Base-by-base conservation (phyloP, 345 rosid genomes). In the Dimocarpus longan region DNA sequence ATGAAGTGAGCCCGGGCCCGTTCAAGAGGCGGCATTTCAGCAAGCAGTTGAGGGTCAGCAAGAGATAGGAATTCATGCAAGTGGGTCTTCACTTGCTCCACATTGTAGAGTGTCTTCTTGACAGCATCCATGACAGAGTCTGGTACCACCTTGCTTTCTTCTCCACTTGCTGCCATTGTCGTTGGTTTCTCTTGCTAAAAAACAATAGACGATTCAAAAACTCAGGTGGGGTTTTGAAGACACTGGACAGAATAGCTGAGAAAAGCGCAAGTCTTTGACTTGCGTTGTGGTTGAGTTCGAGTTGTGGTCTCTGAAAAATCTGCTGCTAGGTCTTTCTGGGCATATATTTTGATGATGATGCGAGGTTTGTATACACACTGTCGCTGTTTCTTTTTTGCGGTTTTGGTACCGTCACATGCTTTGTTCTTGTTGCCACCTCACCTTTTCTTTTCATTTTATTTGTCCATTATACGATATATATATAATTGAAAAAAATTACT, bases 91-190 rank as follows among this genome's bases (percentile, higher is more conserved):
- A 91, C 80, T 73, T 84, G 86, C 71, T 89, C 81, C 57, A 90
- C 76, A 76, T 84, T 60, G 7, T 76, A 81, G 32, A 88, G 75
- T 37, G 93, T 91, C 46, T 83, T 73, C 66, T 82, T 89, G 84
- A 91, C 98, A 0, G 99, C 81, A 52, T 91, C 90, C 84, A 88
- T 81, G 60, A 86, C 95, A 4, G 91, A 82, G 73, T 88, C 90
- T 50, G 97, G 98, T 50, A 94, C 83, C 9, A 81, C 77, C 64
- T 81, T 83, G 82, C 78, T 87, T 37, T 82, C 81, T 65, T 73
- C 75, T 52, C 76, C 84, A 5, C 76, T 81, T 69, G 77, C 85
- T 76, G 82, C 88, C 93, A 89, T 87, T 42, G 78, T 68, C 50
- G 74, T 2, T 32, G 37, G 37, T 64, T 63, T 56, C 40, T 19